These are phyloP conservation scores for Nitzschia palea DNA, from an alignment of 108 stramenopile genomes.

Conservation along the genomic window DNA sequence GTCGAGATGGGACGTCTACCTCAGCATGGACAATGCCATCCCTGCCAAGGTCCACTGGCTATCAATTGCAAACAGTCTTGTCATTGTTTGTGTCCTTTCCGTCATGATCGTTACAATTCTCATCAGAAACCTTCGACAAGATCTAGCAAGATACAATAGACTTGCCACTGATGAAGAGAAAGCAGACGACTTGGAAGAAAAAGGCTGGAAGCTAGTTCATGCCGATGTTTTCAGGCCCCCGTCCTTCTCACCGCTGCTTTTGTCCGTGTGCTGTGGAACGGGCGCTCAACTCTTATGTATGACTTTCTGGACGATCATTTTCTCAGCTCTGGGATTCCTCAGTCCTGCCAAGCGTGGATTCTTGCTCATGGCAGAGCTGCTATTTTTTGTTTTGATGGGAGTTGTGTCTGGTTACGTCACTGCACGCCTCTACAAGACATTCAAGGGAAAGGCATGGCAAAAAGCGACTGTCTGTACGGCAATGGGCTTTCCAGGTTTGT, in stretches of 20 bases:
- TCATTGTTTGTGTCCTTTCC: conserved; percentile 93
- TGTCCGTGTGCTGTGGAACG: conserved; percentile 88
- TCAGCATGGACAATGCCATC: conserved; percentile 92
- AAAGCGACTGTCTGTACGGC: conserved; percentile 89
- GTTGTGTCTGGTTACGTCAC: conserved; percentile 90
- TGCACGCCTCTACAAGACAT: conserved; percentile 96
- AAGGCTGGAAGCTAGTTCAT: conserved; percentile 98
- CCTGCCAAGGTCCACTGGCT: conserved; percentile 96
- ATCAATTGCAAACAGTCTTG: conserved; percentile 87
- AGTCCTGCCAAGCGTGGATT: conserved; percentile 96
- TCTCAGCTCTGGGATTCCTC: conserved; percentile 94
- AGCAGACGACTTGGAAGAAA: conserved; percentile 95
- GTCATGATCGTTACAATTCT: conserved; percentile 96
- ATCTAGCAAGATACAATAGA: conserved; percentile 87
- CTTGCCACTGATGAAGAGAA: conserved; percentile 93
- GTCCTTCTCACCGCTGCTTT: conserved; percentile 75
- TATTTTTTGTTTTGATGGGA: conserved; percentile 96
- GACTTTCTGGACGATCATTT: conserved; percentile 87
- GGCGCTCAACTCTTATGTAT: conserved; percentile 91
- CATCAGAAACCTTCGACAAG: conserved; percentile 84
- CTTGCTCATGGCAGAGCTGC: conserved; percentile 94
- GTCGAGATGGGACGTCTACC: conserved; percentile 97
- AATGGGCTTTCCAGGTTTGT: conserved; percentile 88
- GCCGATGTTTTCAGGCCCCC: conserved; percentile 97
- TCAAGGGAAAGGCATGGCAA: conserved; percentile 96